Conservation (phyloP, 306 rosid species). For the Neltuma alba region DNA sequence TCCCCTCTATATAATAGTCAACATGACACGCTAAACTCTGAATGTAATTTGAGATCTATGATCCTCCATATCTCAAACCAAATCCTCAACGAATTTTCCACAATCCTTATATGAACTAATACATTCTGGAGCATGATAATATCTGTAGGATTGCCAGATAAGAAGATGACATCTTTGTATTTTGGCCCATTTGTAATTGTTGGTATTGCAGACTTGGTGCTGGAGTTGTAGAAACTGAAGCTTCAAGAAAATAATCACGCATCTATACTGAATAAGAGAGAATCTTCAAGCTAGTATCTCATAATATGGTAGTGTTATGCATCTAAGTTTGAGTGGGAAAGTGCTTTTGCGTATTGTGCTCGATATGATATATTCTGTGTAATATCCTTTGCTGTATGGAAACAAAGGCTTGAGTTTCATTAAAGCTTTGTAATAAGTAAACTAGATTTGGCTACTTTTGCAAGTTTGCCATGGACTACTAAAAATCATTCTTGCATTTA, state of each 20-base stretch:
- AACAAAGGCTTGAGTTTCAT: conserved; percentile 38
- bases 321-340: conserved; percentile 33
- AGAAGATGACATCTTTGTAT: conserved; percentile 23
- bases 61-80: conserved; percentile 17
- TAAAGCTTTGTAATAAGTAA: conserved; percentile 30
- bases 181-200: conserved; percentile 39
- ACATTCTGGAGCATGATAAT: conserved; percentile 27
- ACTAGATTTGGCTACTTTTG: conserved; percentile 30
- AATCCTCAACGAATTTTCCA: conserved; percentile 6
- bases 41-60: conserved; percentile 24
- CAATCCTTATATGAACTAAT: conserved; percentile 17
- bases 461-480: conserved; percentile 28
- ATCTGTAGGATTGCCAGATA: conserved; percentile 28
- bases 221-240: conserved; percentile 75
- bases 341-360: conserved; percentile 25
- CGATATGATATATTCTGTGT: conserved; percentile 18
- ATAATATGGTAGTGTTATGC: conserved; percentile 38
- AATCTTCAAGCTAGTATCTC: conserved; percentile 44
- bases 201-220: conserved; percentile 82
- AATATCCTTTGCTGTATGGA: background rate
- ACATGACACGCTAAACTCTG: background rate
- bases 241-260: conserved; percentile 30
- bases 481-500: conserved; percentile 14
- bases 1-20: background rate
- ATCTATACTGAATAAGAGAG: conserved; percentile 34